A percentile compares a stretch with the other conserved stretches of the same genome.
phyloP scores from a whole-genome alignment of 208 protist species.

The Trypanosoma lewisi region DNA sequence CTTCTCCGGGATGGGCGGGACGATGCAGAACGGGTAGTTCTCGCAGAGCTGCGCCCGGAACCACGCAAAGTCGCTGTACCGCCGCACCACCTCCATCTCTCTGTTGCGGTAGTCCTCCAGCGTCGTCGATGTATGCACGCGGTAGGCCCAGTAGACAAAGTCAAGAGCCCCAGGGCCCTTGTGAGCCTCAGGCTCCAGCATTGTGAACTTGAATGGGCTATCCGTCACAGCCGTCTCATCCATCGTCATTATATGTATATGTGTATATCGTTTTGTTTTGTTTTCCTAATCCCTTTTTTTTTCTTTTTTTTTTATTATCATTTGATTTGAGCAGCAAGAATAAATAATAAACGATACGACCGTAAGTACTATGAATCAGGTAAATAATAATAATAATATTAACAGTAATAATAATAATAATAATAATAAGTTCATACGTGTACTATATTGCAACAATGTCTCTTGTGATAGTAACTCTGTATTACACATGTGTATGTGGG shows the following conservation, averaged over 20 bases:
- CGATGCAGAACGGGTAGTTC: conserved; percentile 72
- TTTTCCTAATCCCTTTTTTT: neutral
- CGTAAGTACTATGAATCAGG: too few relatives aligned
- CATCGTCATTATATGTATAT: conserved; percentile 6
- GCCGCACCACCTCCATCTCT: conserved; percentile 46
- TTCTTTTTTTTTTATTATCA: neutral
- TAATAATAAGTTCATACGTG: too few relatives aligned
- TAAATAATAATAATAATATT: too few relatives aligned
- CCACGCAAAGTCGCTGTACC: conserved; percentile 89
- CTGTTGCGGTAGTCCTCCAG: conserved; percentile 26
- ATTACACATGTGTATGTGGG: too few relatives aligned
- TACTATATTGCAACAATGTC: too few relatives aligned
- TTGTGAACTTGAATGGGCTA: conserved; percentile 33
- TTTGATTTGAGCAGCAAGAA: too few relatives aligned
- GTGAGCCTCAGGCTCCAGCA: conserved; percentile 38
- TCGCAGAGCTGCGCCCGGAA: conserved; percentile 67
- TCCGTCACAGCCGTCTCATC: conserved; percentile 7
- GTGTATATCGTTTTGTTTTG: neutral
- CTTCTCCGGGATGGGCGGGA: conserved; percentile 90
- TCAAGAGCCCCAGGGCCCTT: conserved; percentile 74
- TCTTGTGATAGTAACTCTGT: too few relatives aligned
- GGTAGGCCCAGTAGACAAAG: conserved; percentile 79
- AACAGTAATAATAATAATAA: too few relatives aligned
- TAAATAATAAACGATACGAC: too few relatives aligned
- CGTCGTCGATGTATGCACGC: conserved; percentile 37